phyloP scores from a whole-genome alignment of 2,329 filamentous ascomycete genomes.

The Dactylellina parvicollis region DNA sequence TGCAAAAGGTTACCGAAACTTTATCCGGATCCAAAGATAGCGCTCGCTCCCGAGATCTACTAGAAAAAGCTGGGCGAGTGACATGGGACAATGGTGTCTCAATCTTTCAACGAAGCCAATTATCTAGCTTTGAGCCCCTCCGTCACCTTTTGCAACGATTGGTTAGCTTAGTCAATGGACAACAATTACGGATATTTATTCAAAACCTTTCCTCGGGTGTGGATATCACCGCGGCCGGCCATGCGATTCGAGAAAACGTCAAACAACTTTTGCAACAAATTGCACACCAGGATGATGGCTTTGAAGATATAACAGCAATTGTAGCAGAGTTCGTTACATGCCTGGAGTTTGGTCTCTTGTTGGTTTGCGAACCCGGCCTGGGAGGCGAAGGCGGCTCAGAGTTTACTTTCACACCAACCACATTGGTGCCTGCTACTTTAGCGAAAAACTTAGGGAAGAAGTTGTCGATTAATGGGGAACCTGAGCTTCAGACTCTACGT shows the following conservation, averaged over 20 bases:
- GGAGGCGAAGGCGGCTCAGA: constrained; percentile 4
- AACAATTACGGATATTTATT: constrained; percentile 36
- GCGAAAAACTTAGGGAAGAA: neutral
- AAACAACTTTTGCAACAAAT: constrained; percentile 43
- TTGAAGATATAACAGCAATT: constrained; percentile 40
- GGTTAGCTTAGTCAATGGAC: constrained; percentile 27
- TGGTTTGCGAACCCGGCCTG: constrained; percentile 24
- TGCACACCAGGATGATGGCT: constrained; percentile 34
- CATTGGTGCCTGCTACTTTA: neutral
- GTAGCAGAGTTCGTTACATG: constrained; percentile 38
- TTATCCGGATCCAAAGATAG: constrained; percentile 29
- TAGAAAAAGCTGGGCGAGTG: constrained; percentile 16
- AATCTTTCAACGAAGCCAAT: constrained; percentile 31
- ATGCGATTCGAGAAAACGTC: constrained; percentile 39
- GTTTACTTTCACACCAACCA: constrained; percentile 21
- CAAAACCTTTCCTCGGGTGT: constrained; percentile 16
- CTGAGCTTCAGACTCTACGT: constrained; percentile 27
- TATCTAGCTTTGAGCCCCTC: constrained; percentile 35
- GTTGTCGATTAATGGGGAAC: constrained; percentile 17
- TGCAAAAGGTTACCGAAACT: constrained; percentile 28
- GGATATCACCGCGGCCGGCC: constrained; percentile 16
- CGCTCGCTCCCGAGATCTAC: constrained; percentile 13
- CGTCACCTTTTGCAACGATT: constrained; percentile 32
- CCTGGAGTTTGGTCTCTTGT: constrained; percentile 35
- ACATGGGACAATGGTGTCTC: constrained; percentile 34